Evolutionary conservation across 169 alveolate genomes (phyloP).

Genomic region (Condylostoma magnum): DNA sequence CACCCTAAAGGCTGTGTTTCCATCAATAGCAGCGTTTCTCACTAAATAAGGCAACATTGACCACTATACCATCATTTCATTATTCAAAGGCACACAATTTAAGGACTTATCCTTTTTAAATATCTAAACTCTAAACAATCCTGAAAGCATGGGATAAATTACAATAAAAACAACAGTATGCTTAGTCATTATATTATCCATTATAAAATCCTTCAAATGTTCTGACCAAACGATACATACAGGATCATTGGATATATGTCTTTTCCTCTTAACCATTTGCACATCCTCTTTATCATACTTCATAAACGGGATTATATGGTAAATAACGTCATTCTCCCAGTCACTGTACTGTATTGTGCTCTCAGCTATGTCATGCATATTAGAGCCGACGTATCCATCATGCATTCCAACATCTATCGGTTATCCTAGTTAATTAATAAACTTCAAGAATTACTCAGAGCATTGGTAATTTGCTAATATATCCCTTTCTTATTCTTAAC

Average conservation of each 20-base stretch:
- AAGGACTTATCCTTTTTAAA: constrained; percentile 1
- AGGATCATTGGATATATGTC: constrained; percentile 33
- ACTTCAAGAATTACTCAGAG: constrained; percentile 18
- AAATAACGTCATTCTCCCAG: constrained; percentile 22
- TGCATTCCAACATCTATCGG: constrained; percentile 1
- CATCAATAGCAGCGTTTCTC: constrained; percentile 31
- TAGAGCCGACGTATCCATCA: constrained; percentile 31
- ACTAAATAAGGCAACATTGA: not conserved
- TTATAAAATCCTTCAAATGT: constrained; percentile 26
- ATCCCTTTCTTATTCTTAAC: constrained; percentile 29
- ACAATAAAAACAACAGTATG: constrained; percentile 20
- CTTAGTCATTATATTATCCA: constrained; percentile 21
- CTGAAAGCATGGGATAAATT: constrained; percentile 19
- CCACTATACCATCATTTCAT: constrained; percentile 29
- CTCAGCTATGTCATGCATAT: constrained; percentile 6
- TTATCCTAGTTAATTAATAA: constrained; percentile 10
- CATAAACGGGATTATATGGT: constrained; percentile 26
- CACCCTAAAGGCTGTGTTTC: no score
- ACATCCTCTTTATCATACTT: constrained; percentile 28
- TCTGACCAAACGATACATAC: constrained; percentile 37
- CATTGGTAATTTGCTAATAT: constrained; percentile 18
- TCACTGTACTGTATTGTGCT: constrained; percentile 27
- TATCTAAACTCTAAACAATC: constrained; percentile 22
- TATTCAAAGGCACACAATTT: constrained; percentile 25
- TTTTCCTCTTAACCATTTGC: constrained; percentile 26